A percentile compares a stretch with the other conserved stretches of the same genome.
These are phyloP conservation scores for Teratosphaeria pseudoeucalypti DNA, from an alignment of 2,329 filamentous ascomycete species.

Conservation along the genomic window DNA sequence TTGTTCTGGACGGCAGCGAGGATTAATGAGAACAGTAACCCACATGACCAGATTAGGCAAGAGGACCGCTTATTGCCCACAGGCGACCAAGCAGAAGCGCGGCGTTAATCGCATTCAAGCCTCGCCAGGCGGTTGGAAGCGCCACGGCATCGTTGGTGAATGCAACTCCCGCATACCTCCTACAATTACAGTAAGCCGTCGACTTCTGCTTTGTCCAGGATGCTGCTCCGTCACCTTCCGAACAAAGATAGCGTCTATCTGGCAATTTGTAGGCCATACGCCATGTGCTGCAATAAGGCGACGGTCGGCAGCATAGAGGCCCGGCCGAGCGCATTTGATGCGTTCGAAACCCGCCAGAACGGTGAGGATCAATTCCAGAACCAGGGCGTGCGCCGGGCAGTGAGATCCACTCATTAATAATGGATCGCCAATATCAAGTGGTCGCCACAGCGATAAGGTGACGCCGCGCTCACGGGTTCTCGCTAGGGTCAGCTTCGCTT, in stretches of 20 bases:
- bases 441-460: not conserved
- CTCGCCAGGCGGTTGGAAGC: not conserved
- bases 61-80: not conserved
- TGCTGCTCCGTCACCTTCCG: not conserved
- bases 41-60: not conserved
- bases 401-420: not conserved
- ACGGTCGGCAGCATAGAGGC: not conserved
- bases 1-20: not conserved
- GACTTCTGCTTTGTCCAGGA: not conserved
- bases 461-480: not conserved
- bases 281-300: not conserved
- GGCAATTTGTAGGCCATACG: not conserved
- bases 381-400: not conserved
- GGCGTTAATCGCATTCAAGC: not conserved
- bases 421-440: not conserved
- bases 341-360: not conserved
- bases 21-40: not conserved
- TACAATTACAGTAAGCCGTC: not conserved
- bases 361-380: not conserved
- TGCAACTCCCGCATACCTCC: not conserved
- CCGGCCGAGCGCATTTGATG: not conserved
- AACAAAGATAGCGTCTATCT: not conserved
- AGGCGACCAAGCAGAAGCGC: not conserved
- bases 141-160: not conserved
- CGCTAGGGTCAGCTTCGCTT: not conserved